These are phyloP conservation scores for Cercospora zeina DNA, from an alignment of 2,329 filamentous ascomycete species.

Conservation along the genomic window DNA sequence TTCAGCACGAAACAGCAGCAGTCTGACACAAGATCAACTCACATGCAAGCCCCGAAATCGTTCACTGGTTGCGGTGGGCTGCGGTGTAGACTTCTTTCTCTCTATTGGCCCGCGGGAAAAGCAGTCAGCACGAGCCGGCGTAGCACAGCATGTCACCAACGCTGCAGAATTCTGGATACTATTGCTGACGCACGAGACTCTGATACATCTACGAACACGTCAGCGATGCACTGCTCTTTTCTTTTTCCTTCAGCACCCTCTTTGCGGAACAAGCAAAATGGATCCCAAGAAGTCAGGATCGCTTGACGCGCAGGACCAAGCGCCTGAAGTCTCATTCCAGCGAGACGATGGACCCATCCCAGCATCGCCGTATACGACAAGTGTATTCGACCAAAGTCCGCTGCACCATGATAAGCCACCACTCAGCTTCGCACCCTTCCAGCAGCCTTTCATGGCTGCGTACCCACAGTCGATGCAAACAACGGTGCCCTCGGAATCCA, in stretches of 20 bases:
- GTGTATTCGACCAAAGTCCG: constrained; percentile 12
- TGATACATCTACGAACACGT: not conserved
- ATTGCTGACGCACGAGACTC: constrained; percentile 3
- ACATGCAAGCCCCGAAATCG: not conserved
- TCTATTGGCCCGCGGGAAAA: not conserved
- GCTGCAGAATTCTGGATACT: not conserved
- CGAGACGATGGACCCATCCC: constrained; percentile 15
- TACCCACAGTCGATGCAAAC: constrained; percentile 13
- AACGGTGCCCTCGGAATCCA: not conserved
- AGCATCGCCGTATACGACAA: not conserved
- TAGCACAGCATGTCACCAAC: constrained; percentile 11
- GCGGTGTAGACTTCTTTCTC: not conserved
- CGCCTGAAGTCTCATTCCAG: constrained; percentile 17
- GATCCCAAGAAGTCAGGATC: constrained; percentile 4
- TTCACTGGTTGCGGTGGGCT: not conserved
- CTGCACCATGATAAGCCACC: constrained; percentile 7
- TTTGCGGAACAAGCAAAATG: not conserved
- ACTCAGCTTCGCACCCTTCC: not conserved
- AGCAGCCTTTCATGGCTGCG: constrained; percentile 9
- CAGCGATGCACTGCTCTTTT: not conserved
- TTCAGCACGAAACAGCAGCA: constrained; percentile 2
- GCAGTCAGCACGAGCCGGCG: constrained; percentile 14
- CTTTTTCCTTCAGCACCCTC: not conserved
- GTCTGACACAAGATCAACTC: not conserved
- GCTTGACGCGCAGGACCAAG: constrained; percentile 4